Evolutionary conservation across 2,329 filamentous ascomycete genomes (phyloP).

Genomic region (Curvularia hawaiiensis): DNA sequence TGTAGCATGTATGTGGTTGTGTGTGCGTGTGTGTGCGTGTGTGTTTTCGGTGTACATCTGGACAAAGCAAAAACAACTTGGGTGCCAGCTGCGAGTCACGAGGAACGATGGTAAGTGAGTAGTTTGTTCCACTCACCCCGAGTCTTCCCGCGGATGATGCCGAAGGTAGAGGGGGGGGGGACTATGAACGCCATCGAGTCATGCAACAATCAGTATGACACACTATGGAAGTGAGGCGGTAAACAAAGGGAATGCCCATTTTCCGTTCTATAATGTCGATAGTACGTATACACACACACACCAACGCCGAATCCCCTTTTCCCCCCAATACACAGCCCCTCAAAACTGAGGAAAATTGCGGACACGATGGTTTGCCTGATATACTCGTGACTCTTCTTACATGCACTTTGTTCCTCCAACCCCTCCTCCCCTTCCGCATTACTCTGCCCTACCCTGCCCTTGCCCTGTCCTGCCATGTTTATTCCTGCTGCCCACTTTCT

Average conservation of each 20-base stretch:
- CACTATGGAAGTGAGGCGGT: not conserved
- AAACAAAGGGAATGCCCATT: not conserved
- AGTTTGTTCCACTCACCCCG: not conserved
- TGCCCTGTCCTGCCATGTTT: not conserved
- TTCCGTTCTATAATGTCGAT: not conserved
- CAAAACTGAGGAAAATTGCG: not conserved
- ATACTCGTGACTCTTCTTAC: not conserved
- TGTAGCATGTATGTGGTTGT: too few relatives aligned
- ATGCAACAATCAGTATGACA: not conserved
- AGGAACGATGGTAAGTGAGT: not conserved
- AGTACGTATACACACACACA: not conserved
- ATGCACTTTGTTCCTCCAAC: not conserved
- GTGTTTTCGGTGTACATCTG: too few relatives aligned
- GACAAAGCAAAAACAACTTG: too few relatives aligned
- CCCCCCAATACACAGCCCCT: not conserved
- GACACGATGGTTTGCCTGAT: not conserved
- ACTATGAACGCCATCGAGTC: not conserved
- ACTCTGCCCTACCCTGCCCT: not conserved
- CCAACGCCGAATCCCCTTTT: not conserved
- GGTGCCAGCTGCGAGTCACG: not conserved
- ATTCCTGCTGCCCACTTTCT: conserved; percentile 9
- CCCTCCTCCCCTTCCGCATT: not conserved
- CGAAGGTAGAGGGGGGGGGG: not conserved
- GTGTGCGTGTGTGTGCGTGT: too few relatives aligned
- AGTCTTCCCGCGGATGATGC: not conserved